Percentiles rank a stretch among this genome's conserved stretches.
These are phyloP conservation scores for Inga laurina DNA, from an alignment of 306 rosid species.

Conservation along the genomic window DNA sequence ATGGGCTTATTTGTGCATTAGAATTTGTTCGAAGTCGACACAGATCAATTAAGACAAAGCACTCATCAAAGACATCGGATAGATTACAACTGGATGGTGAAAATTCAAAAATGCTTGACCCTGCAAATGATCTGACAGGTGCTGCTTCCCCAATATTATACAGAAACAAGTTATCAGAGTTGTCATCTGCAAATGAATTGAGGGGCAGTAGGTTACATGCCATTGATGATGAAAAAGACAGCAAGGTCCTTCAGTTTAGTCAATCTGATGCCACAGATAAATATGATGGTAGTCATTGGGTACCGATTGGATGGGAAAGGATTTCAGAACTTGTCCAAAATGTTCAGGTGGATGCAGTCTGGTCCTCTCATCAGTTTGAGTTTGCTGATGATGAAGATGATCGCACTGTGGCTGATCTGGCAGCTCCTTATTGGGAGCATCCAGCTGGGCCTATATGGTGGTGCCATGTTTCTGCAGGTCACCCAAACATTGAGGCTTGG, in stretches of 20 bases:
- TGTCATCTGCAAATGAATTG: conserved; percentile 37
- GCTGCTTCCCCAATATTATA: conserved; percentile 34
- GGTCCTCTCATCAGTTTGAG: conserved; percentile 57
- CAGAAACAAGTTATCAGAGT: conserved; percentile 29
- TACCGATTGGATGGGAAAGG: conserved; percentile 92
- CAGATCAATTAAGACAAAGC: conserved; percentile 42
- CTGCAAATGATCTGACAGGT: conserved; percentile 43
- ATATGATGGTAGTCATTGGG: conserved; percentile 64
- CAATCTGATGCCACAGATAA: conserved; percentile 41
- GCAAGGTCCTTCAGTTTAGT: conserved; percentile 34
- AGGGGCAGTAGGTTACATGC: conserved; percentile 20
- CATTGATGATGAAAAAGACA: conserved; percentile 39
- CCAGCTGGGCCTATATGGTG: conserved; percentile 96
- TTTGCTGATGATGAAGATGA: conserved; percentile 64
- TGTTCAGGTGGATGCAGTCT: conserved; percentile 65
- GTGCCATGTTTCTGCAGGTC: conserved; percentile 88
- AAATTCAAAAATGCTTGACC: conserved; percentile 32
- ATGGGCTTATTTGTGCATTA: conserved; percentile 93
- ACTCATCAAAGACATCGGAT: conserved; percentile 36
- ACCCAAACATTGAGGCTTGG: conserved; percentile 71
- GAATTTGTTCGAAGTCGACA: conserved; percentile 60
- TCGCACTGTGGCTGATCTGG: conserved; percentile 84
- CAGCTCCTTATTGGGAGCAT: conserved; percentile 92
- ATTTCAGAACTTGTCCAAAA: conserved; percentile 74
- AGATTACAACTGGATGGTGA: conserved; percentile 41